Conservation (phyloP, 805 yeast genomes). For the Lachancea dasiensis region DNA sequence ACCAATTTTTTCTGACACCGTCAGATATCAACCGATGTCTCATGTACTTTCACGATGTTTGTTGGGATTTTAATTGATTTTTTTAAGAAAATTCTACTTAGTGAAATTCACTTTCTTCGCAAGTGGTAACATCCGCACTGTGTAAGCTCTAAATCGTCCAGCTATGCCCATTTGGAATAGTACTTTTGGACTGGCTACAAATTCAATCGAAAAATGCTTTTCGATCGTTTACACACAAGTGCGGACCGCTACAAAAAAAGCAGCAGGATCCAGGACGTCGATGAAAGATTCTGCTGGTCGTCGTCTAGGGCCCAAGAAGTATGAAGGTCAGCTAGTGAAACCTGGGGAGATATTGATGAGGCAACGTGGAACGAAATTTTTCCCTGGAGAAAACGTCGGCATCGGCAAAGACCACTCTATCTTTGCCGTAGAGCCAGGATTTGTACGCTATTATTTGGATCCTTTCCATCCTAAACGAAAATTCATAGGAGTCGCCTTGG, state of each 20-base stretch:
- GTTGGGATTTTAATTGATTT: neutral
- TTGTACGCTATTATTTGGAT: conserved; percentile 82
- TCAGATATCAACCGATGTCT: conserved; percentile 1
- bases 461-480: conserved; percentile 94
- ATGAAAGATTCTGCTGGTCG: conserved; percentile 95
- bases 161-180: conserved; percentile 7
- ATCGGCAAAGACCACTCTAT: conserved; percentile 94
- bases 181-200: neutral
- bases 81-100: too few species aligned
- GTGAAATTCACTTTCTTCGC: too few species aligned
- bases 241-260: conserved; percentile 90
- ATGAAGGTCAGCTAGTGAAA: conserved; percentile 66
- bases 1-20: conserved; percentile 1
- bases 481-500: conserved; percentile 82
- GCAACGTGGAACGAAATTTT: conserved; percentile 92
- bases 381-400: conserved; percentile 86
- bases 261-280: conserved; percentile 90
- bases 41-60: conserved; percentile 1
- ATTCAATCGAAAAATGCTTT: neutral
- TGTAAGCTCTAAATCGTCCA: neutral
- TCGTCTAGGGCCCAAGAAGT: conserved; percentile 83
- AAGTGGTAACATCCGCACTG: too few species aligned
- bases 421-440: conserved; percentile 88
- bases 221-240: conserved; percentile 35
- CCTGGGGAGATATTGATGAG: conserved; percentile 86